Base-by-base conservation (phyloP, 2,329 filamentous ascomycete genomes). In the Colletotrichum zoysiae region DNA sequence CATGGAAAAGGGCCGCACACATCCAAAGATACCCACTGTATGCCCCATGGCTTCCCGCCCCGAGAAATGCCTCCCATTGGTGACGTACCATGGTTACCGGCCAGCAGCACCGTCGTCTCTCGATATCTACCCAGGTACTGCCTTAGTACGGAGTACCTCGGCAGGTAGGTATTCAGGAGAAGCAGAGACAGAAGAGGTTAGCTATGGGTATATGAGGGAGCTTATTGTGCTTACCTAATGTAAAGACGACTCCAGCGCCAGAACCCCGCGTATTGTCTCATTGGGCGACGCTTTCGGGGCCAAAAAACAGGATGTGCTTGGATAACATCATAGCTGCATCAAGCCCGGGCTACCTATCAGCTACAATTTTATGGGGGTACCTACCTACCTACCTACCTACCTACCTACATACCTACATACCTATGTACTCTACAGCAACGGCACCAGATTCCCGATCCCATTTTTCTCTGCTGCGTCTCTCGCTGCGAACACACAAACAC, bases 301-400 rank as follows among this genome's bases (percentile, higher is more conserved):
- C 23, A 73, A 58, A 72, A 72, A 71, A 71, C 70, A 61, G 70
- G 70, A 65, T 73, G 67, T 53, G 56, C 61, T 42, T 71, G 57
- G 67, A 73, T 73, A 73, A 67, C 70, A 73, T 73, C 70, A 73
- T 73, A 59, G 70, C 67, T 73, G 70, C 70, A 73, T 73, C 67
- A 73, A 73, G 67, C 48, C 48, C 26, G 61, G 44, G 42, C 59
- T 35, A 44, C 42, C 14, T 44, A 26, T 9, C 4, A 30, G 30
- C 30, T 30, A 30, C 30, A 2, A 30, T 30, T 30, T 5, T 30
- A 5, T 30, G 30, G 30, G 30, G 30, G 30, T 30, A 30, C 30
- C 3, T 30, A 30, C 30, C 42, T n/a, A n/a, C 1, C 3, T 44
- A 50, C 35, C 11, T 11, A 44, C 42, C 16, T 44, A 23, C 3